Evolutionary conservation across 176 grass and related monocot genomes (phyloP).

Genomic region (Oryza punctata): DNA sequence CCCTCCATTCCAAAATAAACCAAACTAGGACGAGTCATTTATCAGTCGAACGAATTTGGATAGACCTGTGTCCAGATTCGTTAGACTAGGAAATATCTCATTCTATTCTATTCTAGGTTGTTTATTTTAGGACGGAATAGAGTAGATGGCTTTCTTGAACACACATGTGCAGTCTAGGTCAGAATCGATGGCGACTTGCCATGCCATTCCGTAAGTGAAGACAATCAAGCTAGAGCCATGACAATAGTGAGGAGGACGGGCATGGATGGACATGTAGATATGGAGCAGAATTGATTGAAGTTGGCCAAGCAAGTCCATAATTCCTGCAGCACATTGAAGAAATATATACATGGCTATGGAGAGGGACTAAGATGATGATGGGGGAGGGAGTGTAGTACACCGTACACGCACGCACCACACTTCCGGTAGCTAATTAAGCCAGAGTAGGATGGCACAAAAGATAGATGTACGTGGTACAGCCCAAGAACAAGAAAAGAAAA

Average conservation of each 20-base stretch:
- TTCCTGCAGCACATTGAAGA: not conserved
- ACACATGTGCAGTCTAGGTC: slow-evolving; percentile 5
- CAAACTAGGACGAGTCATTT: too few relatives aligned
- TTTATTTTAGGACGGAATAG: too few relatives aligned
- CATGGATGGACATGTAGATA: not conserved
- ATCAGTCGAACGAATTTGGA: too few relatives aligned
- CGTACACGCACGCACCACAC: too few relatives aligned
- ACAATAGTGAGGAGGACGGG: not conserved
- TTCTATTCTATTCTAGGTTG: too few relatives aligned
- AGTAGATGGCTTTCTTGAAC: not conserved
- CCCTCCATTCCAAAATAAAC: too few relatives aligned
- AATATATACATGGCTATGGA: not conserved
- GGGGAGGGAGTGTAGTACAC: not conserved
- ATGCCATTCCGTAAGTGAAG: not conserved
- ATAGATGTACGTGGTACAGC: not conserved
- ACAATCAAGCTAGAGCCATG: not conserved
- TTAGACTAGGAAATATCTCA: too few relatives aligned
- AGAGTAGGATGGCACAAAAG: slow-evolving; percentile 17
- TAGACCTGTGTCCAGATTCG: too few relatives aligned
- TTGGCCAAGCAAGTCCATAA: slow-evolving; percentile 6
- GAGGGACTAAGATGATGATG: not conserved
- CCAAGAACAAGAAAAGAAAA: slow-evolving; percentile 20
- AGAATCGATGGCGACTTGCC: slow-evolving; percentile 31
- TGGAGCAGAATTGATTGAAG: not conserved
- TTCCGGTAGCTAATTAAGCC: not conserved